Conservation (phyloP, 768 basidiomycete species). For the Leccinum imitatum region DNA sequence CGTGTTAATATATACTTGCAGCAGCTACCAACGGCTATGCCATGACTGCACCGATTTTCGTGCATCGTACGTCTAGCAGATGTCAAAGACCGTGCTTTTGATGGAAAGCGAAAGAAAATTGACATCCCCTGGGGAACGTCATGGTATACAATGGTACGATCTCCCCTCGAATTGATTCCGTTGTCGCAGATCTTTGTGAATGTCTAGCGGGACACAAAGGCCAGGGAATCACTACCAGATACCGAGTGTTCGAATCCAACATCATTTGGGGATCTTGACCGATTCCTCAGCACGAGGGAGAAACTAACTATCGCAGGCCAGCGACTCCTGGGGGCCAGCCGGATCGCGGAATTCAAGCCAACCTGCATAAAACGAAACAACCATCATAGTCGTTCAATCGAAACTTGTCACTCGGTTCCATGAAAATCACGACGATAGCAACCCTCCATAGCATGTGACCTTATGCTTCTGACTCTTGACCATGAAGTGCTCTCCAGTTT, state of each 20-base stretch:
- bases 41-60: not conserved
- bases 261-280: no score
- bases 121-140: not conserved
- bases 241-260: not conserved
- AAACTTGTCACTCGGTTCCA: not conserved
- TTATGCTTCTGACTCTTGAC: not conserved
- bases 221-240: no score
- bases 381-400: not conserved
- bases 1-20: no score
- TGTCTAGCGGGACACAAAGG: no score
- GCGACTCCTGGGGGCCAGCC: not conserved
- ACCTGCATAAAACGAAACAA: not conserved
- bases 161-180: not conserved
- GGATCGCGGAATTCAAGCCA: not conserved
- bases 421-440: not conserved
- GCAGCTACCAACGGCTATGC: no score
- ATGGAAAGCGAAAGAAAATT: not conserved
- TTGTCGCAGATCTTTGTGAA: no score
- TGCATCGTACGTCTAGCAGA: not conserved
- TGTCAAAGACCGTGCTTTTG: no score
- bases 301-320: not conserved
- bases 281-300: not conserved
- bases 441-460: not conserved
- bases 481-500: no score
- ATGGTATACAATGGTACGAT: not conserved